A percentile compares a stretch with the other conserved stretches of the same genome.
phyloP scores from a whole-genome alignment of 2,329 filamentous ascomycete species.

The Verticillium nonalfalfae region DNA sequence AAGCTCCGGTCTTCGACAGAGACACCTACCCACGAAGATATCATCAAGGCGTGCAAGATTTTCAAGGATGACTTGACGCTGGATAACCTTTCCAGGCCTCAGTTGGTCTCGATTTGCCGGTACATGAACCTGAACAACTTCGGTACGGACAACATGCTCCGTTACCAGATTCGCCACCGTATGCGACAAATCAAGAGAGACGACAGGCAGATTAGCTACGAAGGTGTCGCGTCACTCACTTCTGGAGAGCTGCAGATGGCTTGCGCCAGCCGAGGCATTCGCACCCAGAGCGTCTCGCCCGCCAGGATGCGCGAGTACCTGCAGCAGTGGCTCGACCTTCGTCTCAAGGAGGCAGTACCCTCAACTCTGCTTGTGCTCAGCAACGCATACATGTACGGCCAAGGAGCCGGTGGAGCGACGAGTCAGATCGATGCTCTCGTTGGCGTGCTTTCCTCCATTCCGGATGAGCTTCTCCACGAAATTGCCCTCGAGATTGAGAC shows the following conservation, averaged over 20 bases:
- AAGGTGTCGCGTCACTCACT: constrained; percentile 90
- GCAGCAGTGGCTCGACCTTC: constrained; percentile 88
- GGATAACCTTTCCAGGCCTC: constrained; percentile 92
- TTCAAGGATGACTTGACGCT: constrained; percentile 97
- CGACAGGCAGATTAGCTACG: constrained; percentile 87
- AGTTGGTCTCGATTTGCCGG: constrained; percentile 94
- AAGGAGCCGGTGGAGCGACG: constrained; percentile 80
- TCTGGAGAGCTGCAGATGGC: constrained; percentile 89
- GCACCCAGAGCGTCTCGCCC: constrained; percentile 87
- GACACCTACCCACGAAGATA: constrained; percentile 78
- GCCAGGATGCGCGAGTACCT: constrained; percentile 83
- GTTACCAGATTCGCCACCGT: constrained; percentile 92
- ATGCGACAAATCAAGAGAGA: constrained; percentile 99
- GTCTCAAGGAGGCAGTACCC: constrained; percentile 90
- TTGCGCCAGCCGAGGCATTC: constrained; percentile 84
- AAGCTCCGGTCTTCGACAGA: constrained; percentile 92
- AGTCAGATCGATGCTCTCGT: constrained; percentile 90
- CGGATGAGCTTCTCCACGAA: constrained; percentile 98
- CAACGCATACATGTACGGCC: constrained; percentile 96
- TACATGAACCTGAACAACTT: constrained; percentile 98
- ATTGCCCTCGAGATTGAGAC: constrained; percentile 98
- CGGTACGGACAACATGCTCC: constrained; percentile 94
- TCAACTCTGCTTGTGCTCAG: constrained; percentile 92
- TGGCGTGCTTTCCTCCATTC: constrained; percentile 87
- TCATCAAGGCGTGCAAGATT: constrained; percentile 98